Evolutionary conservation across 192 early-diverging fungal species (phyloP).

Genomic region (Linnemannia elongata): DNA sequence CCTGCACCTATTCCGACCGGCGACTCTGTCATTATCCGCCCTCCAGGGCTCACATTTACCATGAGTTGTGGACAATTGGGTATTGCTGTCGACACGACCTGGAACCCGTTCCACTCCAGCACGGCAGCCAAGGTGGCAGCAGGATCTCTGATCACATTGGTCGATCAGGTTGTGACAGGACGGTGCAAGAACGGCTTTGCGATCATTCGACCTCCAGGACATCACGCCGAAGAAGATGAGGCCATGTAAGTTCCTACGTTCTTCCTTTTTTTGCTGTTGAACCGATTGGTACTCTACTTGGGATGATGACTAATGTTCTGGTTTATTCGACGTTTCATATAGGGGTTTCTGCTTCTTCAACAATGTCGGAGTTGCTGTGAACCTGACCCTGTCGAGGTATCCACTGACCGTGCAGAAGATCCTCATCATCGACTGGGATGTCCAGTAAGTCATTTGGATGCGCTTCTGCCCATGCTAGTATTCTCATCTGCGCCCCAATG

Average conservation of each 20-base stretch:
- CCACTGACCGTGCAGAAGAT: constrained; percentile 68
- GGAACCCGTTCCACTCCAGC: constrained; percentile 54
- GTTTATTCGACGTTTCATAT: not conserved
- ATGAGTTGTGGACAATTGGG: constrained; percentile 69
- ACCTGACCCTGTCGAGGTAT: constrained; percentile 63
- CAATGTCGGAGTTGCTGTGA: constrained; percentile 82
- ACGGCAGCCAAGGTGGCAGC: constrained; percentile 62
- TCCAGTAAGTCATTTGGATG: constrained; percentile 58
- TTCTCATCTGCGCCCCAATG: too few relatives aligned
- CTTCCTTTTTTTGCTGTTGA: not conserved
- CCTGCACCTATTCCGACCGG: constrained; percentile 27
- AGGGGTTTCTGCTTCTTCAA: constrained; percentile 85
- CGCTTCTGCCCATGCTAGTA: not conserved
- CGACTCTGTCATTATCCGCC: constrained; percentile 36
- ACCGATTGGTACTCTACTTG: not conserved
- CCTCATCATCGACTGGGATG: constrained; percentile 83
- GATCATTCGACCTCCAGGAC: constrained; percentile 81
- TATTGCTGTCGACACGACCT: constrained; percentile 60
- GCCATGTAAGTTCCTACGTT: constrained; percentile 48
- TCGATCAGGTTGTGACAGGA: constrained; percentile 70
- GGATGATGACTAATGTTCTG: not conserved
- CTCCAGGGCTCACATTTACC: constrained; percentile 58
- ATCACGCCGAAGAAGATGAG: constrained; percentile 81
- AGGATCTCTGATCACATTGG: constrained; percentile 66
- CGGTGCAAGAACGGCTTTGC: constrained; percentile 78